Base-by-base conservation (phyloP, 2,329 filamentous ascomycete genomes). In the Sarocladium kiliense region DNA sequence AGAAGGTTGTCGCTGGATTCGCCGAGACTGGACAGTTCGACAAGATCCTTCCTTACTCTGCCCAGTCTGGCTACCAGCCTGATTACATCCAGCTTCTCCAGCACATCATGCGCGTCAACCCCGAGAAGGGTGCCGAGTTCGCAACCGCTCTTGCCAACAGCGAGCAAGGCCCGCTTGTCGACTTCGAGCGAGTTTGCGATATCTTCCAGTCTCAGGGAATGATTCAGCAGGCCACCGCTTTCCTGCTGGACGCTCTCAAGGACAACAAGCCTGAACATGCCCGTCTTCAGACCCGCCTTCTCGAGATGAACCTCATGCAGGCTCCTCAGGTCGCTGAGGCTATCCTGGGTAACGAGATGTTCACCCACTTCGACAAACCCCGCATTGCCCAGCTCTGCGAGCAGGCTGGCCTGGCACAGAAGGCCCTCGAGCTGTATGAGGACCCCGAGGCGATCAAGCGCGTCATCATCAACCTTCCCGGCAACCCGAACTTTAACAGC, bases 131-230 rank as follows among this genome's bases (percentile, higher is more conserved):
- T 60, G 85, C 90, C 0, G 94, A 99, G 67, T 97, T 99, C 65
- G 95, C 94, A 21, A 89, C 88, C n/a, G 84, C 89, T 60, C 81
- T 99, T 58, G 93, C 90, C 42, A 96, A 94, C 70, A 87, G 94
- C 63, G 90, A 96, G 67, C 85, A 86, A 58, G 92, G 91, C 25
- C 87, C 92, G 23, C 77, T 97, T 57, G 87, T 99, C 61, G 94
- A 97, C 64, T 84, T 97, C 56, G 91, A 96, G 68, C 90, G 93
- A 47, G 92, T 97, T 23, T 91, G 97, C 50, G 94, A 99, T 70
- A 91, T 99, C 57, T 99, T 99, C 86, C 88, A 97, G 73, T 92
- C 92, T 10, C 94, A 99, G 72, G 92, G 91, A 65, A 94, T 97
- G 91, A 84, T 97, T 51, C 95, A 97, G 70, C 91, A 96, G 72